Percentiles rank a stretch among this genome's conserved stretches.
These are phyloP conservation scores for Fraxinus baroniana DNA, from an alignment of 305 asterid species.

Conservation along the genomic window DNA sequence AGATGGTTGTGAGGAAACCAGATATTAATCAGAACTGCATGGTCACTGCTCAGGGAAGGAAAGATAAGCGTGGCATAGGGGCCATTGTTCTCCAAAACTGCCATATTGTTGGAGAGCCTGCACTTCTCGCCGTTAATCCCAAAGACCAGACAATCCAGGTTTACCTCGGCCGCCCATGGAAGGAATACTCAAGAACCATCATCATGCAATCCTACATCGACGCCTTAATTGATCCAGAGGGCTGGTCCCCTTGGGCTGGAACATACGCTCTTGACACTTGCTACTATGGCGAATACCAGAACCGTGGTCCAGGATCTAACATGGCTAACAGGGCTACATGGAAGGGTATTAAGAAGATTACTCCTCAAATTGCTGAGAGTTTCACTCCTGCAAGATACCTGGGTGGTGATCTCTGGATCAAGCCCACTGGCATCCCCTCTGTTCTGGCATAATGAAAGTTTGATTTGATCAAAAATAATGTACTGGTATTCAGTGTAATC, in stretches of 20 bases:
- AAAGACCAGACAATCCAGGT: constrained; percentile 7
- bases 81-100: constrained; percentile 41
- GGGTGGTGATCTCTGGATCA: constrained; percentile 31
- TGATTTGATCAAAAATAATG: neutral
- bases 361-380: constrained; percentile 21
- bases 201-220: constrained; percentile 43
- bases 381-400: constrained; percentile 25
- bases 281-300: constrained; percentile 40
- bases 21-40: constrained; percentile 35
- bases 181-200: constrained; percentile 41
- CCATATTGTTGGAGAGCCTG: constrained; percentile 31
- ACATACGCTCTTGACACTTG: constrained; percentile 34
- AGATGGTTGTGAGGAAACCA: constrained; percentile 45
- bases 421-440: constrained; percentile 29
- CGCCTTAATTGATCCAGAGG: constrained; percentile 35
- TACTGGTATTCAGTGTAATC: neutral
- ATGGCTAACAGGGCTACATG: constrained; percentile 31
- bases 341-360: constrained; percentile 36
- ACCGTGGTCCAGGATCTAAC: constrained; percentile 44
- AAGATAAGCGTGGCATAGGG: constrained; percentile 18
- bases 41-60: constrained; percentile 70
- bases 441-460: constrained; percentile 30
- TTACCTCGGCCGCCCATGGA: constrained; percentile 66
- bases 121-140: neutral
- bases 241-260: constrained; percentile 47